Evolutionary conservation across 306 rosid species (phyloP), one percentile per base, ranked within the genome.

Genomic region (Crotalaria pallida): DNA sequence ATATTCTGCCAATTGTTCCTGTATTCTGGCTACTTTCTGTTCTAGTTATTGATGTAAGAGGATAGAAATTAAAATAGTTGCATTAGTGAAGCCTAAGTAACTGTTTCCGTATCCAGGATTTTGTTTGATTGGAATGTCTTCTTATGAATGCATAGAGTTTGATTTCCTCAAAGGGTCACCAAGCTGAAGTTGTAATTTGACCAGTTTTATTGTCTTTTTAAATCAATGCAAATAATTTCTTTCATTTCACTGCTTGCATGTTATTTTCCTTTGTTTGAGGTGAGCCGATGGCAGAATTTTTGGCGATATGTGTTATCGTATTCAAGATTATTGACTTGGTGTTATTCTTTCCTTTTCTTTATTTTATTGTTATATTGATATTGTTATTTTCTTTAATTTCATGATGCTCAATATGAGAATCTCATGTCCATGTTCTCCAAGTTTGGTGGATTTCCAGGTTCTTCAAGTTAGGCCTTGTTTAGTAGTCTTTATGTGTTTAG

Each of bases 51-150:
- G n/a, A n/a, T n/a, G n/a, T n/a, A n/a, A n/a, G n/a, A n/a, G n/a
- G n/a, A n/a, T 79, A 52, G 64, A 51, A 67, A 50, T 51, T 29
- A 4, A 8, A 17, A 27, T 71, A 8, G 50, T 69, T 38, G 65
- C 33, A 69, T 36, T 10, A 21, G 22, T 67, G 55, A 48, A 22
- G 58, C 15, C 19, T 8, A 24, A 65, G 56, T 71, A 33, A 33
- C 18, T 0, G 10, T 41, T 53, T 51, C 22, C 31, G 19, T 22
- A 15, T 58, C 47, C 26, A 58, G 17, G 58, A 13, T 75, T 33
- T 75, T 45, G 44, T 27, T 72, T 52, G 50, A 72, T 47, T 44
- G n/a, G 56, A 66, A 65, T 58, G 22, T 52, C 53, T 40, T 70
- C 47, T 33, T 49, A 40, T 60, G 58, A 44, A 38, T 66, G 67